Evolutionary conservation across 176 grass and related monocot species (phyloP).

Genomic region (Olyra latifolia): DNA sequence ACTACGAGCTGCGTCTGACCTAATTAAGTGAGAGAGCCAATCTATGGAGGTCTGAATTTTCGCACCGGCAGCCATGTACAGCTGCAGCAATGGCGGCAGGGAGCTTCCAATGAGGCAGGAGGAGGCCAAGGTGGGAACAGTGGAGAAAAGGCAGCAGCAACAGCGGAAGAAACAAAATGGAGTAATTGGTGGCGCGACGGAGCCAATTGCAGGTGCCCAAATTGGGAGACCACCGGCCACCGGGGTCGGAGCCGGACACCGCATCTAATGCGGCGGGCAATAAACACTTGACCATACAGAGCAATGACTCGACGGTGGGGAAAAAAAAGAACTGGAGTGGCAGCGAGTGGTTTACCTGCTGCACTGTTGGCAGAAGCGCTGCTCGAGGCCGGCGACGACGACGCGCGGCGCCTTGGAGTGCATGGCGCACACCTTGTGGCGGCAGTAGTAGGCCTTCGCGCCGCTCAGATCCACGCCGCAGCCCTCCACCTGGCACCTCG

Average conservation of each 20-base stretch:
- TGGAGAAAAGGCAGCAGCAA: neutral
- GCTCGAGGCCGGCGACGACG: slow-evolving; percentile 77
- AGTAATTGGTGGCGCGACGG: neutral
- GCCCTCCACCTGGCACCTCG: slow-evolving; percentile 91
- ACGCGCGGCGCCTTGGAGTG: slow-evolving; percentile 82
- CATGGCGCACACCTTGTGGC: slow-evolving; percentile 87
- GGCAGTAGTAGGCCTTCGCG: slow-evolving; percentile 70
- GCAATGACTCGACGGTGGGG: neutral
- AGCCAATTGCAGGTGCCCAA: slow-evolving; percentile 5
- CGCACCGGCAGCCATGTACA: no score
- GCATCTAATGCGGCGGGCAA: slow-evolving; percentile 3
- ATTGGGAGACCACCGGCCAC: neutral
- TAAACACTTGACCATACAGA: neutral
- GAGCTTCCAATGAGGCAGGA: neutral
- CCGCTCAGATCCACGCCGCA: slow-evolving; percentile 84
- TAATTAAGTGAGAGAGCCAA: no score
- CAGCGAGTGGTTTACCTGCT: slow-evolving; percentile 46
- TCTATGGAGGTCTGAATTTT: no score
- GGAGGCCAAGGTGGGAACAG: slow-evolving; percentile 39
- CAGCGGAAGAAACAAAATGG: neutral
- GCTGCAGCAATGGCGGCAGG: no score
- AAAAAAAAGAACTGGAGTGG: neutral
- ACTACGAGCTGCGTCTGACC: neutral
- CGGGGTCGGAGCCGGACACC: neutral
- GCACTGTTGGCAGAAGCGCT: slow-evolving; percentile 99